Base-by-base conservation (phyloP, 139 green algal species). In the Asterochloris sp. region DNA sequence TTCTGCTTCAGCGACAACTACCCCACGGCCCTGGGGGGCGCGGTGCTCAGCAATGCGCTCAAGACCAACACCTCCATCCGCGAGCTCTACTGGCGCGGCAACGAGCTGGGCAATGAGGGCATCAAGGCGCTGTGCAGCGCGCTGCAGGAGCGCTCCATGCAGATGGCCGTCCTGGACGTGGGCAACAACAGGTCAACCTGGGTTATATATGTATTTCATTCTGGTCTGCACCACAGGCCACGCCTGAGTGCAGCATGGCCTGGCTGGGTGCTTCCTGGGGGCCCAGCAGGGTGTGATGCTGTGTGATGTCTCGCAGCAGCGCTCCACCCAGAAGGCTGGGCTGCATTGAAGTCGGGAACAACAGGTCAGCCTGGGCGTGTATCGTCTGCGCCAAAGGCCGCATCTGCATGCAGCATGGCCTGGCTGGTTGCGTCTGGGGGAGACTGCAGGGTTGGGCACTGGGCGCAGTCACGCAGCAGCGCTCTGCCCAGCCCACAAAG, bases 1-100 rank as follows among this genome's bases (percentile, higher is more conserved):
- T 69, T 62, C 10, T 27, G 54, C 0, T 60, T 77, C 88, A 93
- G 88, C 85, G 93, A 93, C 83, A 98, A 98, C 83, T 98, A 98
- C 83, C 81, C 94, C 24, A 93, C 92, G 10, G 85, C 84, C 10
- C 75, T 92, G 21, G 94, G 94, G 19, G 92, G 90, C 0, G 85
- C 85, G 21, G 87, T 93, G 61, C 87, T 98, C 74, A 93, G 88
- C 11, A 88, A 94, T 24, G 96, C 92, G 0, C 83, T 99, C 62
- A 82, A 84, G 69, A 28, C 86, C 38, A 98, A 99, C 90, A 91
- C 28, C 13, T 82, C 78, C 6, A 78, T 98, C 9, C 78, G 88
- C 86, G 91, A 97, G 87, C 88, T 99, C 78, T 86, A 89, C 54
- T 84, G 99, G 54, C 96, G 96, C 88, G 97, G 97, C 67, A 99